Conservation (phyloP, 371 early-diverging fungal species). For the Zancudomyces culisetae region DNA sequence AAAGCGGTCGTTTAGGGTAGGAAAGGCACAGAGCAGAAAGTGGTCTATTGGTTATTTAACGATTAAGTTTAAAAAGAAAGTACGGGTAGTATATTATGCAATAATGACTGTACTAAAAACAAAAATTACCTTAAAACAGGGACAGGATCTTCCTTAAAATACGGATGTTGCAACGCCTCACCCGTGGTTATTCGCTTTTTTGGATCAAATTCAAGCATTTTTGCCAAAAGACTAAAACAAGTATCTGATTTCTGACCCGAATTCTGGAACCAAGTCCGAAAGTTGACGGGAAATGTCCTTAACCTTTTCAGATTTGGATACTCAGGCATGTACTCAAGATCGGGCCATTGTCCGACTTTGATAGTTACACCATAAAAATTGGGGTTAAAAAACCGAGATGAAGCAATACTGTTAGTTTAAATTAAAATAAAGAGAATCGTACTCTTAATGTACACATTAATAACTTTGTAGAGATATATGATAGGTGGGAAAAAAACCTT, state of each 20-base stretch:
- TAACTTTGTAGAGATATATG: no score
- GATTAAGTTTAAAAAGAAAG: no score
- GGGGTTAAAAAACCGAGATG: no score
- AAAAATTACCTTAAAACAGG: conserved; percentile 70
- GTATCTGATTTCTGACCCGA: conserved; percentile 28
- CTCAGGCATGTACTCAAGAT: conserved; percentile 40
- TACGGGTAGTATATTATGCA: no score
- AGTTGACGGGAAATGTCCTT: conserved; percentile 19
- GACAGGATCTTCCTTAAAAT: conserved; percentile 65
- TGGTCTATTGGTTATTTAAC: no score
- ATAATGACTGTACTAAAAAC: no score
- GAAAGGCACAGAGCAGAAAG: no score
- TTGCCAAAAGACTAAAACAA: conserved; percentile 51
- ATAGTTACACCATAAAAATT: neutral
- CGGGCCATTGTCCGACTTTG: conserved; percentile 29
- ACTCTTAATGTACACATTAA: no score
- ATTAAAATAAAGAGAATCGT: no score
- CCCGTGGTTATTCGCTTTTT: conserved; percentile 69
- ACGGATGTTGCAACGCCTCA: conserved; percentile 69
- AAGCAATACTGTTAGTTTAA: no score
- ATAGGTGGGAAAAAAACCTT: no score
- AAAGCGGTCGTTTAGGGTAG: no score
- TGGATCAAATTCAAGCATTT: conserved; percentile 86
- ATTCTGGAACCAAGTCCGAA: conserved; percentile 13
- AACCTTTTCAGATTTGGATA: conserved; percentile 31